Conservation (phyloP, 2,329 filamentous ascomycete species). For the Zymoseptoria pseudotritici region DNA sequence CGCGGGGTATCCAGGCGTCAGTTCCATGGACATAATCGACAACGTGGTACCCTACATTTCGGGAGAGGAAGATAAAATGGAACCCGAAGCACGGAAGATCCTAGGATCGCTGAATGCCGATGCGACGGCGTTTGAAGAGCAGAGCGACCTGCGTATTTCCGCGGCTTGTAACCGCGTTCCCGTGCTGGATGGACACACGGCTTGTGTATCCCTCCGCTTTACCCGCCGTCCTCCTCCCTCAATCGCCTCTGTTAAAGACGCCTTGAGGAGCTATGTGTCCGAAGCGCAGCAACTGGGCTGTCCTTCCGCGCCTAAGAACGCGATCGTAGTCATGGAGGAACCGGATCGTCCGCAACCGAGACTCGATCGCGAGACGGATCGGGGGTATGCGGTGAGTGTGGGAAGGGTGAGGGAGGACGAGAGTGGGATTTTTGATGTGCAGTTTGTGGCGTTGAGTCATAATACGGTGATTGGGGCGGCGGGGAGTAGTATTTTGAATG, state of each 20-base stretch:
- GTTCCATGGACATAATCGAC: conserved; percentile 91
- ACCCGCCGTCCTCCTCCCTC: conserved; percentile 65
- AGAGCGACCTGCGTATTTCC: conserved; percentile 65
- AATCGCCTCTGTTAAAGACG: conserved; percentile 68
- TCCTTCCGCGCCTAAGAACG: conserved; percentile 71
- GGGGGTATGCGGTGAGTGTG: conserved; percentile 85
- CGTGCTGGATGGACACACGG: conserved; percentile 92
- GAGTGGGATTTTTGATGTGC: conserved; percentile 84
- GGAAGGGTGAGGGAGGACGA: conserved; percentile 80
- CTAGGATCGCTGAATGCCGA: conserved; percentile 67
- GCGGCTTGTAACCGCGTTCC: conserved; percentile 89
- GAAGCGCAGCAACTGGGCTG: conserved; percentile 80
- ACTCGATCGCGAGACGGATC: conserved; percentile 75
- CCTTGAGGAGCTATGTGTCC: conserved; percentile 70
- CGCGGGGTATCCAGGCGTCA: conserved; percentile 82
- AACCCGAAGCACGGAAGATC: conserved; percentile 92
- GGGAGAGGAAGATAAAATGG: conserved; percentile 93
- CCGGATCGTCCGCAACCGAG: conserved; percentile 84
- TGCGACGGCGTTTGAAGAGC: conserved; percentile 68
- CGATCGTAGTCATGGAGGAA: conserved; percentile 86
- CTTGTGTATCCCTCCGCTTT: conserved; percentile 85
- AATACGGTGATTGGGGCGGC: conserved; percentile 90
- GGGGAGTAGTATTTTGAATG: conserved; percentile 92
- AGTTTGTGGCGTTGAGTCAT: conserved; percentile 89
- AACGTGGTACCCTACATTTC: conserved; percentile 92